These are phyloP conservation scores for Citrullus amarus DNA, from an alignment of 306 rosid genomes.

Conservation along the genomic window DNA sequence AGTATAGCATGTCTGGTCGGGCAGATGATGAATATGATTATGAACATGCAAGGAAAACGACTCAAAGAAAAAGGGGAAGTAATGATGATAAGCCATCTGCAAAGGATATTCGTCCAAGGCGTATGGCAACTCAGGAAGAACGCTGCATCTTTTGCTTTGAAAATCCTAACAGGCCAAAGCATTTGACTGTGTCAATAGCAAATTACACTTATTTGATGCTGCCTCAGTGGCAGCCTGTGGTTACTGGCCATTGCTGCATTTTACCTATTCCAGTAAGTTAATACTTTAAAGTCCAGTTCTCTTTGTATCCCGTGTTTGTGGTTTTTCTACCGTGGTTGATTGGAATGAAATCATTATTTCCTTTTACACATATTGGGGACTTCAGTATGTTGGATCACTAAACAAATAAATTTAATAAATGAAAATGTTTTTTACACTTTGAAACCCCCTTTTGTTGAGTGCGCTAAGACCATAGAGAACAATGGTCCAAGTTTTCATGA, in stretches of 20 bases:
- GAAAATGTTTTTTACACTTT: neutral
- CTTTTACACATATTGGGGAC: neutral
- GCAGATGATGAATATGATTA: slow-evolving; percentile 89
- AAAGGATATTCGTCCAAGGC: slow-evolving; percentile 25
- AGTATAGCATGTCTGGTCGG: slow-evolving; percentile 39
- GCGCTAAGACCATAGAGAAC: neutral
- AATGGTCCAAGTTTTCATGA: neutral
- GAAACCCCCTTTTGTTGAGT: neutral
- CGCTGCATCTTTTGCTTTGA: slow-evolving; percentile 78
- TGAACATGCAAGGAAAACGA: slow-evolving; percentile 53
- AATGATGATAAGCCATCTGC: slow-evolving; percentile 38
- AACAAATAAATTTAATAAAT: neutral
- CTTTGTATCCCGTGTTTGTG: neutral
- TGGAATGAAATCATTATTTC: neutral
- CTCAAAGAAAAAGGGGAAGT: slow-evolving; percentile 43
- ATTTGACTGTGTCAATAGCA: slow-evolving; percentile 76
- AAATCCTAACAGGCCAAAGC: slow-evolving; percentile 64
- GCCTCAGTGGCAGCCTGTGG: slow-evolving; percentile 75
- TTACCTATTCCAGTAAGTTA: slow-evolving; percentile 66
- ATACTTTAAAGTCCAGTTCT: neutral
- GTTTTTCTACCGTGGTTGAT: slow-evolving; percentile 1
- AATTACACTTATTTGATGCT: slow-evolving; percentile 77
- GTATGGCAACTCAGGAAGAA: slow-evolving; percentile 54
- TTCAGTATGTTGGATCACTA: neutral
- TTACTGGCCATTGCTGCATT: slow-evolving; percentile 87